phyloP scores from a whole-genome alignment of 2,329 filamentous ascomycete genomes.

The Magnaporthiopsis poae region DNA sequence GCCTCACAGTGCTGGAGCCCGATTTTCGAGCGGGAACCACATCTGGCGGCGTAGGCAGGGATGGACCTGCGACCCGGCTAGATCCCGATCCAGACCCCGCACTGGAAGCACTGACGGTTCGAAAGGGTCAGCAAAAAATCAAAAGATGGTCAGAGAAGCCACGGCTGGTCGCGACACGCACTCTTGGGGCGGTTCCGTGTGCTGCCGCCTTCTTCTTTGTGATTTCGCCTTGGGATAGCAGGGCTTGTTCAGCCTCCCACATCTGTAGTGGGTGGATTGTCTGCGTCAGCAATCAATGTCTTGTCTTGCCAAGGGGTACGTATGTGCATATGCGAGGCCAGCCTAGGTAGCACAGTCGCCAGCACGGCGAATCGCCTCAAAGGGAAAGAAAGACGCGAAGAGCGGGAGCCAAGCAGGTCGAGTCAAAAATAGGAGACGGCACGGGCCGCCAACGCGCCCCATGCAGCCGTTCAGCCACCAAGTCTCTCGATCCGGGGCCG shows the following conservation, averaged over 20 bases:
- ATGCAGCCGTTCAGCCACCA: not conserved
- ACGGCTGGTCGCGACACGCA: not conserved
- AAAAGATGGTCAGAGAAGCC: not conserved
- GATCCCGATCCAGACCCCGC: not conserved
- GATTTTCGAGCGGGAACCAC: not conserved
- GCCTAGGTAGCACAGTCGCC: no score
- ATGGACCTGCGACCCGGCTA: not conserved
- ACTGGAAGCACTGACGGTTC: not conserved
- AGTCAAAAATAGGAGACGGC: not conserved
- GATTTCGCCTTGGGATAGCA: slow-evolving; percentile 6
- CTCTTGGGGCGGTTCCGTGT: not conserved
- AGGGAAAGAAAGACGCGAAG: no score
- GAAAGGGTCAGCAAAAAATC: not conserved
- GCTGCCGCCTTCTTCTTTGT: slow-evolving; percentile 1
- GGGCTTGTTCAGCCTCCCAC: slow-evolving; percentile 6
- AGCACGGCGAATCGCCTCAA: no score
- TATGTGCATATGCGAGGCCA: not conserved
- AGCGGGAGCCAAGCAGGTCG: no score
- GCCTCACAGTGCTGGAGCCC: no score
- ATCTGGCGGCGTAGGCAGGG: not conserved
- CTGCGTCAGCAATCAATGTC: not conserved
- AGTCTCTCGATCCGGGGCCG: not conserved
- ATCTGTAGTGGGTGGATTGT: slow-evolving; percentile 1
- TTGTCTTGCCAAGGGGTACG: not conserved
- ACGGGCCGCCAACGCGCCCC: not conserved